Evolutionary conservation across 495 filamentous ascomycete species (phyloP), one percentile per base, ranked within the genome.

Genomic region (Haplographium delicatum): DNA sequence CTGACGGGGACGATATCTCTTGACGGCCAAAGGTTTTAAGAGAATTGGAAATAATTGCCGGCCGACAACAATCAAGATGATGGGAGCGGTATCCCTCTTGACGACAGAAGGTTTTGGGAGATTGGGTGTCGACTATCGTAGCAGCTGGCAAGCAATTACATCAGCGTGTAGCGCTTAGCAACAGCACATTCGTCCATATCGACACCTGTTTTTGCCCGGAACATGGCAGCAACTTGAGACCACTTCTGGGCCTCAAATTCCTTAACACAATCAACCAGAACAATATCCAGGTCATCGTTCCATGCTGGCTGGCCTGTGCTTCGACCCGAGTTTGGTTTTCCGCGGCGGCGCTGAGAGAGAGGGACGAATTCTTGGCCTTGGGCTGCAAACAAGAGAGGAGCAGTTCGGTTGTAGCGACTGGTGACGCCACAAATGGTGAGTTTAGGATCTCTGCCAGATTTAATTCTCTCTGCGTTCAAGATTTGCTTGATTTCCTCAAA

Each of bases 341-440:
- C 20, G 31, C 19, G 10, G 20, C 43, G 25, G 5, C 57, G 47
- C 13, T 56, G 4, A n/a, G 26, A 25, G 2, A 61, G 15, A 1
- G 51, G 56, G 30, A 56, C 33, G 20, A 54, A 62, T 11, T 46
- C 27, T 25, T 23, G 22, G 30, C 56, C 56, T 28, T 54, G 33
- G 13, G 56, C 30, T 4, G 31, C 31, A 24, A 49, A 56, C 4
- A 62, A 35, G 18, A 57, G 20, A 16, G 60, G 60, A 18, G 56
- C 60, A 34, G 44, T 62, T 5, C 60, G 55, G 19, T 56, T 59
- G 18, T 59, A 62, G 28, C 60, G 31, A 35, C 26, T 46, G 13
- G 49, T 50, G 13, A 53, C 44, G 19, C 47, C 49, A 19, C 16
- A 34, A 13, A 26, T 15, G n/a, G 30, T 47, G 1, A 59, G 46